phyloP scores from a whole-genome alignment of 2,329 filamentous ascomycete species.

The Fusarium sp. region DNA sequence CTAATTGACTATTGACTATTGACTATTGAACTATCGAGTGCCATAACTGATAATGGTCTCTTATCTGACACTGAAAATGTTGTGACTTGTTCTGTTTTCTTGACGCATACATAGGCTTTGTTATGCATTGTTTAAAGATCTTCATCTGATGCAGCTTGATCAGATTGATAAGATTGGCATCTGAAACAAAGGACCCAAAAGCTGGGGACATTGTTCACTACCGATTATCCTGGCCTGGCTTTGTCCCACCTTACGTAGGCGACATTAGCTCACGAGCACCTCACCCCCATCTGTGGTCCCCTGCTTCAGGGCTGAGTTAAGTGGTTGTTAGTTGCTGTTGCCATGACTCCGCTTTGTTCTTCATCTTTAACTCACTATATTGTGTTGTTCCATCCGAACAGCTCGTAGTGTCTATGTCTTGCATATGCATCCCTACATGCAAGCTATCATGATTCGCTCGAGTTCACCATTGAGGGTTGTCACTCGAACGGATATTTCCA shows the following conservation, averaged over 20 bases:
- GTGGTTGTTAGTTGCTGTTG: not conserved
- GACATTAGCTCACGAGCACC: slow-evolving; percentile 15
- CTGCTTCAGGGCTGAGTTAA: not conserved
- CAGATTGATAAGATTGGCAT: slow-evolving; percentile 45
- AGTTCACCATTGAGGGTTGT: not conserved
- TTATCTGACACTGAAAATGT: not conserved
- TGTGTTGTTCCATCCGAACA: not conserved
- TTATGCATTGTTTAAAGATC: slow-evolving; percentile 23
- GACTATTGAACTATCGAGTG: not conserved
- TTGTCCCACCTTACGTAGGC: slow-evolving; percentile 22
- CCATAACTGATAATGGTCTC: not conserved
- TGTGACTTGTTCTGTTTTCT: not conserved
- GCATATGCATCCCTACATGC: not conserved
- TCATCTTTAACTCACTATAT: not conserved
- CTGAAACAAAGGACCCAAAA: slow-evolving; percentile 18
- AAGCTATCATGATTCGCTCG: not conserved
- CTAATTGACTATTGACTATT: not conserved
- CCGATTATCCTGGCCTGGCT: slow-evolving; percentile 14
- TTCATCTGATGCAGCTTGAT: slow-evolving; percentile 42
- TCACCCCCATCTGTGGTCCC: slow-evolving; percentile 7
- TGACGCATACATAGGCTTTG: not conserved
- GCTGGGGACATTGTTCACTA: slow-evolving; percentile 27
- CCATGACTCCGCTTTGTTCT: not conserved
- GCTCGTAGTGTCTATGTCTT: not conserved
- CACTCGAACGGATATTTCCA: not conserved